Base-by-base conservation (phyloP, 2,329 filamentous ascomycete genomes). In the Hypomyces rosellus region DNA sequence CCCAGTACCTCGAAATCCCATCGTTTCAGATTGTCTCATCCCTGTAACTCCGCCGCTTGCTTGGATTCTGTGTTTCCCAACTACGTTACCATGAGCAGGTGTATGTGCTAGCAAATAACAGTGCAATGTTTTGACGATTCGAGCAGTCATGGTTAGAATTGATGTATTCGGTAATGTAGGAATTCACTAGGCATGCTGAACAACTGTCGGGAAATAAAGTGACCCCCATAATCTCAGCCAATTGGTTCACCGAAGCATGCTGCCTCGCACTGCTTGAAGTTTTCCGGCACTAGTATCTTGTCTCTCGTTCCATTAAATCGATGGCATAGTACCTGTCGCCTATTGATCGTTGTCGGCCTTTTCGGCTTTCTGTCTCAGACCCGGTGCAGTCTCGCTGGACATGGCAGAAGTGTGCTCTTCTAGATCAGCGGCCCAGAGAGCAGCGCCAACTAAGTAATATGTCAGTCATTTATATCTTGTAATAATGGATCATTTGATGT, bases 371-470 rank as follows among this genome's bases (percentile, higher is more conserved):
- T 77, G 74, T 41, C 74, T 69, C 40, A 80, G 63, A 13, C 62
- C 67, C 1, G 77, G 76, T n/a, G 76, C 76, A 13, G 76, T 79
- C 53, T 71, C 68, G 47, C 70, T 63, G 9, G 71, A 70, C 74
- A 79, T 78, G 38, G 68, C 65, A 9, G 68, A 73, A 50, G 73
- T 70, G 58, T 75, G 74, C 25, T 69, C 65, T 66, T 95, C 89
- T 52, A 95, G 80, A 66, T 95, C 90, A 15, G 89, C 88, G 38
- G 92, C 91, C 90, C 90, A 96, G n/a, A 97, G 72, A 7, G 92
- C 92, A 48, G 91, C 92, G 7, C 90, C 92, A 52, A 95, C 89
- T 84, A 44, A 7, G 20, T n/a, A 1, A 36, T 36, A 22, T 11
- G 57, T 59, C 46, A 55, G 43, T 42, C n/a, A 11, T 9, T 9